Evolutionary conservation across 495 filamentous ascomycete genomes (phyloP).

Genomic region (Glutinoglossum americanum): DNA sequence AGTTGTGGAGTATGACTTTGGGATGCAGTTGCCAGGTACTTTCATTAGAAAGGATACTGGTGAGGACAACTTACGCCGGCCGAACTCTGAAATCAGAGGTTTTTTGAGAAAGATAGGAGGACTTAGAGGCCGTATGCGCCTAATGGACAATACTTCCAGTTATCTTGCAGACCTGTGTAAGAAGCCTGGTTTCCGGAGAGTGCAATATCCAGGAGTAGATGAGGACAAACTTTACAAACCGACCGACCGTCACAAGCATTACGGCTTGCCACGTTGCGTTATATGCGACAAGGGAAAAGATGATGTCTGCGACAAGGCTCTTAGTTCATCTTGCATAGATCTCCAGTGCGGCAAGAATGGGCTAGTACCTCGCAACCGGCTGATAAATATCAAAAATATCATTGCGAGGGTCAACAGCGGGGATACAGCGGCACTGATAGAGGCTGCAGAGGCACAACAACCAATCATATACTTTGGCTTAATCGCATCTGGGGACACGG

Average conservation of each 20-base stretch:
- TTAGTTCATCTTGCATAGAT: not conserved
- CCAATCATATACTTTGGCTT: not conserved
- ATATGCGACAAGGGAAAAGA: conserved; percentile 1
- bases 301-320: not conserved
- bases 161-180: not conserved
- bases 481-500: conserved; percentile 14
- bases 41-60: too few species aligned
- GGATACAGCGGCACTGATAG: too few species aligned
- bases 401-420: too few species aligned
- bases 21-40: conserved; percentile 9
- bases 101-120: too few species aligned
- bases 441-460: not conserved
- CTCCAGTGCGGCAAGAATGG: not conserved
- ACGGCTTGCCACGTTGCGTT: conserved; percentile 2
- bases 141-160: not conserved
- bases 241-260: conserved; percentile 9
- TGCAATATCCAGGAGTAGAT: conserved; percentile 8
- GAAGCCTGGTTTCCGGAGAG: not conserved
- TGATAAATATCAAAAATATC: not conserved
- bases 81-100: too few species aligned
- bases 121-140: not conserved
- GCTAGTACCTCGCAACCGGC: not conserved
- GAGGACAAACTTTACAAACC: conserved; percentile 10
- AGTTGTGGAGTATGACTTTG: conserved; percentile 22
- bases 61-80: too few species aligned